These are phyloP conservation scores for Tolypocladium ophioglossoides DNA, from an alignment of 2,329 filamentous ascomycete species.

Conservation along the genomic window DNA sequence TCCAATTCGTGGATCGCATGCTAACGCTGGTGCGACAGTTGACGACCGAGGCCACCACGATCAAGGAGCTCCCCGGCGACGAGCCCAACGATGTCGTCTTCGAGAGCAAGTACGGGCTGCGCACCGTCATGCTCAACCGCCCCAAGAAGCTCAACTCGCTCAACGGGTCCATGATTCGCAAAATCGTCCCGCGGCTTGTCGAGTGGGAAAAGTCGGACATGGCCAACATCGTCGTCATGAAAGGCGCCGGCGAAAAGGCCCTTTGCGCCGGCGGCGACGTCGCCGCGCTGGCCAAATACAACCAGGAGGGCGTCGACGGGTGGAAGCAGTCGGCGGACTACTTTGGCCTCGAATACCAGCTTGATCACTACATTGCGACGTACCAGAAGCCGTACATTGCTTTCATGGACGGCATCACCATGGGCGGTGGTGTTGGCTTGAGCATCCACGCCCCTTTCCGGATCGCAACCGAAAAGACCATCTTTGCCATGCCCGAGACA, in stretches of 20 bases:
- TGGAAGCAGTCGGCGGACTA: constrained; percentile 70
- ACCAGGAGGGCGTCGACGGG: constrained; percentile 56
- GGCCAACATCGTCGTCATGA: constrained; percentile 86
- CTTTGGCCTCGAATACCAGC: constrained; percentile 90
- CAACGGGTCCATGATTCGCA: constrained; percentile 87
- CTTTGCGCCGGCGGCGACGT: constrained; percentile 95
- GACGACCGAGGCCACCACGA: constrained; percentile 22
- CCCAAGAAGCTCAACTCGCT: constrained; percentile 87
- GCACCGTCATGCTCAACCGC: constrained; percentile 88
- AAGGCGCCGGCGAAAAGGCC: constrained; percentile 74
- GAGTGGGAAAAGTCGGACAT: constrained; percentile 95
- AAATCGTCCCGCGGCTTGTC: constrained; percentile 79
- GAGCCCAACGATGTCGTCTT: constrained; percentile 89
- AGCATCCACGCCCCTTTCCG: constrained; percentile 92
- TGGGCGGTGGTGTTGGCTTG: constrained; percentile 93
- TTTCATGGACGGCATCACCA: constrained; percentile 96
- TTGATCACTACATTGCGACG: constrained; percentile 91
- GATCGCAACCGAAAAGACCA: constrained; percentile 88
- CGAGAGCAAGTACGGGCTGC: constrained; percentile 76
- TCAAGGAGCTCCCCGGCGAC: constrained; percentile 54
- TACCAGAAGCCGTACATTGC: constrained; percentile 89
- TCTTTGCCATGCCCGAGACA: constrained; percentile 98
- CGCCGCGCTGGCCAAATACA: constrained; percentile 62
- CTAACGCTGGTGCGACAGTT: constrained; percentile 14
- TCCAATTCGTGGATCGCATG: neutral